Conservation (phyloP, 2,329 filamentous ascomycete species). For the Epichloe amarillans region DNA sequence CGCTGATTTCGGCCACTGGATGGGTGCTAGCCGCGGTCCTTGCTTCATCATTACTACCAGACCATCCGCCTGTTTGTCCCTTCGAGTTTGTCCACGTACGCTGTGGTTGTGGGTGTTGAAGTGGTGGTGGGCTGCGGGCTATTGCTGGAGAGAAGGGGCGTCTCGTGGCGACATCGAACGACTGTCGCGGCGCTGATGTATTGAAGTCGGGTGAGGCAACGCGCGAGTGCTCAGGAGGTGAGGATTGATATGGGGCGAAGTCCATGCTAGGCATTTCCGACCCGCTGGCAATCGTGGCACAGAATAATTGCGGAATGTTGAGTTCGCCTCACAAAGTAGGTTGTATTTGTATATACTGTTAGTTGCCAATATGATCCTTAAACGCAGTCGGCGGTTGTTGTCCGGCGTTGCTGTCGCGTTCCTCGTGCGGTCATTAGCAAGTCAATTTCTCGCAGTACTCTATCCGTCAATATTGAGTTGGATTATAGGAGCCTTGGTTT, state of each 20-base stretch:
- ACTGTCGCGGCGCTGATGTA: slow-evolving; percentile 33
- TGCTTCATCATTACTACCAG: slow-evolving; percentile 8
- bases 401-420: no score
- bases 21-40: slow-evolving; percentile 23
- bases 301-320: background rate
- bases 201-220: slow-evolving; percentile 53
- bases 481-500: no score
- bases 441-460: no score
- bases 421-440: no score
- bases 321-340: no score
- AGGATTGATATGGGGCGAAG: slow-evolving; percentile 95
- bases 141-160: slow-evolving; percentile 39
- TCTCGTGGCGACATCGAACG: slow-evolving; percentile 42
- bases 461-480: no score
- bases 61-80: slow-evolving; percentile 19
- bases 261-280: slow-evolving; percentile 47
- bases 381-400: no score
- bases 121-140: slow-evolving; percentile 27
- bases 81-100: slow-evolving; percentile 35
- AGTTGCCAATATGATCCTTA: no score
- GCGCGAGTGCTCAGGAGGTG: slow-evolving; percentile 71
- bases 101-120: slow-evolving; percentile 41
- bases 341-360: no score
- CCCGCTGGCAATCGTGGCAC: background rate
- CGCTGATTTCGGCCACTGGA: slow-evolving; percentile 44